phyloP scores from a whole-genome alignment of 306 rosid species.

The Vachellia pachyceras region DNA sequence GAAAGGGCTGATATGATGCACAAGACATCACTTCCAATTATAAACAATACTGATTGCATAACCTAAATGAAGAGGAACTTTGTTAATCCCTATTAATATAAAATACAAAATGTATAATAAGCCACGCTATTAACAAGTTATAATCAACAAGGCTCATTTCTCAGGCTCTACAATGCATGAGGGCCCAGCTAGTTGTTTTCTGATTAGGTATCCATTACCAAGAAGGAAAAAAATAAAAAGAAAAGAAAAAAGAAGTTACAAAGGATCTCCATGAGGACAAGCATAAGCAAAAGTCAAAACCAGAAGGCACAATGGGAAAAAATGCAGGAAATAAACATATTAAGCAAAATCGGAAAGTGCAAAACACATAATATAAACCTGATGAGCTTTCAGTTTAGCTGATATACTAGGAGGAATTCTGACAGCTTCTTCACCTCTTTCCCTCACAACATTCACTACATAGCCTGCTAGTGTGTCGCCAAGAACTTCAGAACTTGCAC shows the following conservation, averaged over 20 bases:
- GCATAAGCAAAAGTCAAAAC: constrained; percentile 23
- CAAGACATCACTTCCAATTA: no score
- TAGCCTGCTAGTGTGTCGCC: constrained; percentile 84
- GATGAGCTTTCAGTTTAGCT: constrained; percentile 84
- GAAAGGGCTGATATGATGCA: no score
- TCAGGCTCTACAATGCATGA: neutral
- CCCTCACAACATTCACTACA: constrained; percentile 95
- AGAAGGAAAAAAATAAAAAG: neutral
- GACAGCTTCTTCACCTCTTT: constrained; percentile 89
- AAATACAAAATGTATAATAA: no score
- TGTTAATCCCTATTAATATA: neutral
- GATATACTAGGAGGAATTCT: constrained; percentile 95
- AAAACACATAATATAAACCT: constrained; percentile 53
- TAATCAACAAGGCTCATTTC: neutral
- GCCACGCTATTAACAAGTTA: neutral
- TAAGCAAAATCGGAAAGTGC: constrained; percentile 20
- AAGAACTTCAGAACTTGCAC: constrained; percentile 71
- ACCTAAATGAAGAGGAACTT: no score
- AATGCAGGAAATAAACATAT: constrained; percentile 16
- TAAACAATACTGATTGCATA: no score
- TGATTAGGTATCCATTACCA: neutral
- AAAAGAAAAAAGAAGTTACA: neutral
- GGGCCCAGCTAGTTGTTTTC: neutral
- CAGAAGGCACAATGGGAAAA: neutral
- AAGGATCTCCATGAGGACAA: neutral